phyloP scores from a whole-genome alignment of 1,139 yeast genomes.

The Blastobotrys illinoisensis region DNA sequence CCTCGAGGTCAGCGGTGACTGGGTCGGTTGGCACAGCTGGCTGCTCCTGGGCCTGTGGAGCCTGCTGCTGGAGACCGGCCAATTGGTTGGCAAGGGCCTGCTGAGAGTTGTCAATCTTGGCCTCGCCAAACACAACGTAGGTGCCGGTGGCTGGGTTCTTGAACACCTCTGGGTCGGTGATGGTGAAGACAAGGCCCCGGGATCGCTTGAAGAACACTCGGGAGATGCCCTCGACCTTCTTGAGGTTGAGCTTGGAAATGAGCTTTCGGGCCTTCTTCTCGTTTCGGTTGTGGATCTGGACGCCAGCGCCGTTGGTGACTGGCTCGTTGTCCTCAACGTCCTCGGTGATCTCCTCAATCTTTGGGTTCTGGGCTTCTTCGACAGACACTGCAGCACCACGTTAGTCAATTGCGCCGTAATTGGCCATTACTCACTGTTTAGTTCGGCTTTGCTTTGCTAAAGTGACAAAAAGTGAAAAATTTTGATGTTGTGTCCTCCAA shows the following conservation, averaged over 20 bases:
- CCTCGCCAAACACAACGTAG: constrained; percentile 96
- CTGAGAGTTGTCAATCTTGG: constrained; percentile 76
- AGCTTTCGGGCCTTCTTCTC: constrained; percentile 95
- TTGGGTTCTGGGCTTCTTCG: constrained; percentile 14
- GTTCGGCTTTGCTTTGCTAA: background rate
- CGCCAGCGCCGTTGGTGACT: constrained; percentile 19
- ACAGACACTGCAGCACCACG: background rate
- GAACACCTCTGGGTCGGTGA: constrained; percentile 93
- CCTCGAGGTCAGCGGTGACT: constrained; percentile 87
- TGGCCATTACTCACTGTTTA: background rate
- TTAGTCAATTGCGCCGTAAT: background rate
- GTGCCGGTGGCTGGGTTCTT: constrained; percentile 85
- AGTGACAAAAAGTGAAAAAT: background rate
- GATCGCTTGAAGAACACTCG: constrained; percentile 96
- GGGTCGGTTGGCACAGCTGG: constrained; percentile 48
- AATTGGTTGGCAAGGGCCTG: constrained; percentile 31
- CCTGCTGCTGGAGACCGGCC: constrained; percentile 19
- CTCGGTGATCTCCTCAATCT: constrained; percentile 30
- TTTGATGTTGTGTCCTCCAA: background rate
- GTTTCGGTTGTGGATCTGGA: constrained; percentile 44
- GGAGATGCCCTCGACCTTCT: constrained; percentile 85
- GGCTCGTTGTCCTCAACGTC: constrained; percentile 19
- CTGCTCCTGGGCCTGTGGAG: constrained; percentile 33
- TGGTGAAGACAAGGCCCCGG: constrained; percentile 88
- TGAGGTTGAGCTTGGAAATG: constrained; percentile 84